phyloP scores from a whole-genome alignment of 371 early-diverging fungal species.

The Lichtheimia ornata region DNA sequence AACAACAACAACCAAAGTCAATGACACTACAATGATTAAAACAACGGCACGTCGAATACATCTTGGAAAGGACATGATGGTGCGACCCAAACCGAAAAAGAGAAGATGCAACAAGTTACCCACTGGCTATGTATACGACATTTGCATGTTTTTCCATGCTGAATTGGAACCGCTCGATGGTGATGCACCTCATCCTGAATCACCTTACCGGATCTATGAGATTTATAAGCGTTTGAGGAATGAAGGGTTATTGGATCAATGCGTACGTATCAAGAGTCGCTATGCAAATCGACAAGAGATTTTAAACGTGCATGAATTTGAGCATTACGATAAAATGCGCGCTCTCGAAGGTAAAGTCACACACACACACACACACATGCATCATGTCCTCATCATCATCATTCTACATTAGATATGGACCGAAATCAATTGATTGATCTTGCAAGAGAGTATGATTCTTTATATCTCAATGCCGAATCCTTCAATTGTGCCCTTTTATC shows the following conservation, averaged over 20 bases:
- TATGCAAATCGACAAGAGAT: neutral
- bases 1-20: too few relatives aligned
- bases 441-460: constrained; percentile 54
- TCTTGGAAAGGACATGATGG: too few relatives aligned
- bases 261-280: neutral
- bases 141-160: constrained; percentile 63
- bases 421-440: constrained; percentile 8
- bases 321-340: neutral
- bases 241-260: neutral
- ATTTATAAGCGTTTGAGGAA: constrained; percentile 60
- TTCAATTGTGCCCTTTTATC: constrained; percentile 64
- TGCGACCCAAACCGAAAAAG: too few relatives aligned
- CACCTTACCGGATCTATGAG: constrained; percentile 67
- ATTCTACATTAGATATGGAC: constrained; percentile 1
- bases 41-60: too few relatives aligned
- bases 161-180: constrained; percentile 27
- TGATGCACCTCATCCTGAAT: constrained; percentile 68
- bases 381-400: too few relatives aligned
- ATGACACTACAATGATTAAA: too few relatives aligned
- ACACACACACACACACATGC: too few relatives aligned
- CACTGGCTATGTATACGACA: constrained; percentile 68
- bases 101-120: neutral
- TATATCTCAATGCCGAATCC: constrained; percentile 71
- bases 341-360: neutral
- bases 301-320: neutral